Percentiles rank a stretch among this genome's conserved stretches.
Conservation (phyloP, 192 early-diverging fungal genomes). For the Mortierella alpina region DNA sequence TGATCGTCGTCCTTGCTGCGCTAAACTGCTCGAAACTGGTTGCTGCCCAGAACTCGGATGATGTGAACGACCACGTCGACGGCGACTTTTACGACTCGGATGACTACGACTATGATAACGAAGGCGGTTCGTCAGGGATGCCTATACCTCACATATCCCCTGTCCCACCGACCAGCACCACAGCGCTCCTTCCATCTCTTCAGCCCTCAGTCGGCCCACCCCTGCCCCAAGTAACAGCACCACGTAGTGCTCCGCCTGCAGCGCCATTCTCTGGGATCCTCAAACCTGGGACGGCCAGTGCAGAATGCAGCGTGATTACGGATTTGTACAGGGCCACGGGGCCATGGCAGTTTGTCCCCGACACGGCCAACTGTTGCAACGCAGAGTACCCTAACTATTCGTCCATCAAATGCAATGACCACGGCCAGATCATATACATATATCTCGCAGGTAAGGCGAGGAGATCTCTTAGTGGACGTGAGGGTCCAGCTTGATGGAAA, state of each 20-base stretch:
- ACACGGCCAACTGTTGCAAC: constrained; percentile 45
- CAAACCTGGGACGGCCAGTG: constrained; percentile 28
- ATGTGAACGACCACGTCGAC: too few species aligned
- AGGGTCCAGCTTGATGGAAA: too few species aligned
- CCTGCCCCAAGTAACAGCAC: not conserved
- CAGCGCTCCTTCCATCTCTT: not conserved
- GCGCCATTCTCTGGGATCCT: constrained; percentile 25
- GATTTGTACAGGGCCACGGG: constrained; percentile 45
- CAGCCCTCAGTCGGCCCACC: too few species aligned
- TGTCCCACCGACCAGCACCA: not conserved
- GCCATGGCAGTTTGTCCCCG: constrained; percentile 48
- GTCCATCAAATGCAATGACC: constrained; percentile 37
- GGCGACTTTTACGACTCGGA: too few species aligned
- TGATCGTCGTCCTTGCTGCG: too few species aligned
- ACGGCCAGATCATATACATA: constrained; percentile 39
- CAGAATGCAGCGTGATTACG: constrained; percentile 28
- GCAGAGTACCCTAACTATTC: constrained; percentile 40
- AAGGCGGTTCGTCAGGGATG: too few species aligned
- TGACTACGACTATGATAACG: too few species aligned
- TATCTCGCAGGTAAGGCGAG: constrained; percentile 33
- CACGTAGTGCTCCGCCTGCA: not conserved
- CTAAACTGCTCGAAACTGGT: too few species aligned
- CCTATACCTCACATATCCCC: too few species aligned
- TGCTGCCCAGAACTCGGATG: too few species aligned
- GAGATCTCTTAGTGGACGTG: not conserved